Evolutionary conservation across 257 asterid species (phyloP).

Genomic region (Rubia yunnanensis): DNA sequence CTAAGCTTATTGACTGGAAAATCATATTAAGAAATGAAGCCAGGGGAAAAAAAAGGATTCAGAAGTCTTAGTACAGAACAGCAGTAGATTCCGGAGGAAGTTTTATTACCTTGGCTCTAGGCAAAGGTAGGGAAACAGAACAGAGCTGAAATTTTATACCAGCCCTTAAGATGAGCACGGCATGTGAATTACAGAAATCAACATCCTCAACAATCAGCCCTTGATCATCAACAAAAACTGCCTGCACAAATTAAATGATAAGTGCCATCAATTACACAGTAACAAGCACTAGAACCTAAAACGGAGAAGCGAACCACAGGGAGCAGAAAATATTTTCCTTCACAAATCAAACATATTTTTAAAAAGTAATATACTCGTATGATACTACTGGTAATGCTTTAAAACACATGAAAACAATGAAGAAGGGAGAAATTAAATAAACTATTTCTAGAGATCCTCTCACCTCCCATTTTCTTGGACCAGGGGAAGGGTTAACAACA

Average conservation of each 20-base stretch:
- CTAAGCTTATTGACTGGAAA: neutral
- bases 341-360: neutral
- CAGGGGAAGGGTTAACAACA: slow-evolving; percentile 33
- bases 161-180: slow-evolving; percentile 50
- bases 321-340: neutral
- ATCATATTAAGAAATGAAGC: neutral
- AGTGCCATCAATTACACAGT: neutral
- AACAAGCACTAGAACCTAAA: neutral
- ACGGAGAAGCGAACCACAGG: neutral
- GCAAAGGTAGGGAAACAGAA: slow-evolving; percentile 67
- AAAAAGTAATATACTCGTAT: neutral
- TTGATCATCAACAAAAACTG: slow-evolving; percentile 46
- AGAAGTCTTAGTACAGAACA: neutral
- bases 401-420: neutral
- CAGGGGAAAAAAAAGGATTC: neutral
- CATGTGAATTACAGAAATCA: slow-evolving; percentile 68
- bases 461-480: slow-evolving; percentile 79
- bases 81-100: neutral
- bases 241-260: slow-evolving; percentile 38
- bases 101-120: slow-evolving; percentile 47
- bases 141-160: slow-evolving; percentile 46
- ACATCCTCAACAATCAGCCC: slow-evolving; percentile 64
- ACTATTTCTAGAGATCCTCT: slow-evolving; percentile 12
- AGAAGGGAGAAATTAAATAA: neutral
- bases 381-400: neutral